Percentiles rank a stretch among this genome's conserved stretches.
Conservation (phyloP, 768 basidiomycete genomes). For the Serendipita indica region DNA sequence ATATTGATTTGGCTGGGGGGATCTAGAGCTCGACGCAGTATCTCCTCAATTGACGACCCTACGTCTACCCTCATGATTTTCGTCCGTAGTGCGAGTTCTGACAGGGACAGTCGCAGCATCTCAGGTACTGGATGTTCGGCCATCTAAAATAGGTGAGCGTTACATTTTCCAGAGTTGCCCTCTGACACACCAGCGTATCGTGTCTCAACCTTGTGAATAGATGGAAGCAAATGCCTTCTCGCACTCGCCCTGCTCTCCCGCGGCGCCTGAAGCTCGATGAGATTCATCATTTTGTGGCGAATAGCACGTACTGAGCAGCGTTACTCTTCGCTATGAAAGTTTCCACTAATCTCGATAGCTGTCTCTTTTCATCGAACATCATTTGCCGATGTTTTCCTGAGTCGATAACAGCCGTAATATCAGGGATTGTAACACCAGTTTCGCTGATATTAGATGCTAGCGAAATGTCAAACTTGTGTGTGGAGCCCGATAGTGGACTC, state of each 20-base stretch:
- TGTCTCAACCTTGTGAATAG: conserved; percentile 81
- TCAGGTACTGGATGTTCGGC: conserved; percentile 85
- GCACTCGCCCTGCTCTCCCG: conserved; percentile 86
- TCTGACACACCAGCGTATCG: conserved; percentile 48
- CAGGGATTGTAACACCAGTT: conserved; percentile 96
- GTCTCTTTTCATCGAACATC: conserved; percentile 95
- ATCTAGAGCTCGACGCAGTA: conserved; percentile 74
- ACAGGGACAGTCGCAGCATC: conserved; percentile 85
- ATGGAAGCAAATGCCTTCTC: conserved; percentile 82
- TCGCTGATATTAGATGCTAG: conserved; percentile 86
- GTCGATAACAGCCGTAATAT: conserved; percentile 93
- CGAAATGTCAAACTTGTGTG: conserved; percentile 11
- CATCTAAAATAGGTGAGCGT: conserved; percentile 37
- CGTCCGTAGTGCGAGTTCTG: conserved; percentile 79
- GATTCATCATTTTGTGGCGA: neutral
- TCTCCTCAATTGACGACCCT: conserved; percentile 77
- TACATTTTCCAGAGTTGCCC: neutral
- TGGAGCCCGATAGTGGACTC: conserved; percentile 14
- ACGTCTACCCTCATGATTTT: conserved; percentile 88
- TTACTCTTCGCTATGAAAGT: conserved; percentile 86
- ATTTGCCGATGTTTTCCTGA: conserved; percentile 89
- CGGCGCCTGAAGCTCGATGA: conserved; percentile 42
- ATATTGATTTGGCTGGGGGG: conserved; percentile 78
- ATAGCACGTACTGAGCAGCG: conserved; percentile 42
- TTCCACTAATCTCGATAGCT: conserved; percentile 81